Conservation (phyloP, 768 basidiomycete genomes). For the Psilocybe cyanescens region DNA sequence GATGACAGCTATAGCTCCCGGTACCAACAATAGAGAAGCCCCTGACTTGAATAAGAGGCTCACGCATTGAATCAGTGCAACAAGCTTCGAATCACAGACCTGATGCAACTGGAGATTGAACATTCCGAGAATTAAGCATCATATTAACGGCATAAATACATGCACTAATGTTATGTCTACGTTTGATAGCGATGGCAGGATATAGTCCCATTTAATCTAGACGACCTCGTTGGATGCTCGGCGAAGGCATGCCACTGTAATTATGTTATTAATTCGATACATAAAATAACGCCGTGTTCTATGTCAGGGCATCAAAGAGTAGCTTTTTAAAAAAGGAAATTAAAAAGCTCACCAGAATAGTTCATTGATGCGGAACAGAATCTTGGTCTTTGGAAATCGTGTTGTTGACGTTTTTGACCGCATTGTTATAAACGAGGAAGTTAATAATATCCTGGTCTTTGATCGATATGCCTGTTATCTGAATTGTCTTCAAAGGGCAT, state of each 20-base stretch:
- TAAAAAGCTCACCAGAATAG: not conserved
- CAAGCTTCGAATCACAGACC: too few species aligned
- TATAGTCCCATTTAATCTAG: too few species aligned
- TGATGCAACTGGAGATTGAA: too few species aligned
- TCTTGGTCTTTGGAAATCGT: not conserved
- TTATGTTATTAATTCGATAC: not conserved
- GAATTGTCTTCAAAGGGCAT: conserved; percentile 3
- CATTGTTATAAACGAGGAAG: conserved; percentile 5
- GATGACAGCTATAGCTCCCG: not conserved
- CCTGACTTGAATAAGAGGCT: too few species aligned
- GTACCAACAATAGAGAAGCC: not conserved
- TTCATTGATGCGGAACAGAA: not conserved
- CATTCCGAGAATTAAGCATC: too few species aligned
- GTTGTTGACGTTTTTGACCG: not conserved
- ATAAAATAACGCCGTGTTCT: not conserved
- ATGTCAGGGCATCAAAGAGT: not conserved
- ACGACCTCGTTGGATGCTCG: too few species aligned
- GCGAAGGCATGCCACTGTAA: not conserved
- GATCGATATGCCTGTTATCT: conserved; percentile 1
- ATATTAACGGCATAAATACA: too few species aligned
- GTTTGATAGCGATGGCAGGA: too few species aligned
- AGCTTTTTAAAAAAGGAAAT: not conserved
- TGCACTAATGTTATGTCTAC: too few species aligned
- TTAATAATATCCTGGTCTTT: conserved; percentile 2
- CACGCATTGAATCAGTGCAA: too few species aligned